A percentile compares a stretch with the other conserved stretches of the same genome.
These are phyloP conservation scores for Neurospora sp. DNA, from an alignment of 495 filamentous ascomycete species.

Conservation along the genomic window DNA sequence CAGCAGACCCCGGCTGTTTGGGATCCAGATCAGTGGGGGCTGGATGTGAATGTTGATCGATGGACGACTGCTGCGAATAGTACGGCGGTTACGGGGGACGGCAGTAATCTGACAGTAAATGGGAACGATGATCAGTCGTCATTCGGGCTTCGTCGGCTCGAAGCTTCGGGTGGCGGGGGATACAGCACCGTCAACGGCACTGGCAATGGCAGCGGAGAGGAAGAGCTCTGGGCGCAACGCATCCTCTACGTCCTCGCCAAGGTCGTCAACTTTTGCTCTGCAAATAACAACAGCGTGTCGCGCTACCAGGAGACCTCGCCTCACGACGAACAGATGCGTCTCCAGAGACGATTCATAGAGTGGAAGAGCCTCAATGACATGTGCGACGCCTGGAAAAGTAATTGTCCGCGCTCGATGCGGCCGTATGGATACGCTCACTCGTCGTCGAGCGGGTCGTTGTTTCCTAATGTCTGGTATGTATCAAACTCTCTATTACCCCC, in stretches of 20 bases:
- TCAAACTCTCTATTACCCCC: neutral
- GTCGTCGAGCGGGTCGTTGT: constrained; percentile 56
- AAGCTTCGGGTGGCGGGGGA: constrained; percentile 17
- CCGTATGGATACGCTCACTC: constrained; percentile 70
- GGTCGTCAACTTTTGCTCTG: constrained; percentile 68
- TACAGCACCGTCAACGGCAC: constrained; percentile 26
- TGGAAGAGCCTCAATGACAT: constrained; percentile 65
- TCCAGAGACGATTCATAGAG: constrained; percentile 57
- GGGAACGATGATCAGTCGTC: constrained; percentile 54
- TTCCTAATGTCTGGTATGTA: constrained; percentile 78
- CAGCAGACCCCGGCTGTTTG: constrained; percentile 40
- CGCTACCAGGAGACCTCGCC: constrained; percentile 48
- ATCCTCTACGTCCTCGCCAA: constrained; percentile 89
- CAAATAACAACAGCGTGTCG: constrained; percentile 34
- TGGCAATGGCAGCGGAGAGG: constrained; percentile 54
- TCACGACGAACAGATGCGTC: constrained; percentile 49
- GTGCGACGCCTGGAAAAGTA: constrained; percentile 73
- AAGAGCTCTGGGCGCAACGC: constrained; percentile 85
- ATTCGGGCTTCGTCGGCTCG: constrained; percentile 59
- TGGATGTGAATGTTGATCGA: constrained; percentile 66
- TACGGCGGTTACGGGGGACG: no score
- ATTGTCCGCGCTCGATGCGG: constrained; percentile 74
- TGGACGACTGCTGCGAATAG: constrained; percentile 3
- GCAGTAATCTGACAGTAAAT: constrained; percentile 8
- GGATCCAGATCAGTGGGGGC: constrained; percentile 85